Evolutionary conservation across 176 grass and related monocot genomes (phyloP).

Genomic region (Pharus latifolius): DNA sequence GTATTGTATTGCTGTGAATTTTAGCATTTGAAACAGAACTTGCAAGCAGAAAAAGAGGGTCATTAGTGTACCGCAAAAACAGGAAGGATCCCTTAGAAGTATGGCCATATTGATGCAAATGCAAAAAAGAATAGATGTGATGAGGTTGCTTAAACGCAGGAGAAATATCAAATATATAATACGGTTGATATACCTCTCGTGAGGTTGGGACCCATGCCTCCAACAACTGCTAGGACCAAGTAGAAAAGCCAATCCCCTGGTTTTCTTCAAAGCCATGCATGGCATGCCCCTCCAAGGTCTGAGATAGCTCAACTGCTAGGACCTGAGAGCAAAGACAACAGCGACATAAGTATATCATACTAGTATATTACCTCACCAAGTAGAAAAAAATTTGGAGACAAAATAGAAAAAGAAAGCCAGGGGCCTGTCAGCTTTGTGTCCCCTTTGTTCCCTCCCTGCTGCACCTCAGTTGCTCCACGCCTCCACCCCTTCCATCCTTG

Average conservation of each 20-base stretch:
- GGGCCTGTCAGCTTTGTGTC: constrained; percentile 57
- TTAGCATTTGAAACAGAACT: background rate
- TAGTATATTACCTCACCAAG: background rate
- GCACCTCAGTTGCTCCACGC: constrained; percentile 36
- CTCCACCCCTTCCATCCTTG: constrained; percentile 31
- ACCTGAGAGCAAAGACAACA: constrained; percentile 20
- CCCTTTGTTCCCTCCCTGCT: constrained; percentile 28
- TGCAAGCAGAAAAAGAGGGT: constrained; percentile 3
- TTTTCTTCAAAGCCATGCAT: constrained; percentile 5
- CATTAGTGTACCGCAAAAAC: background rate
- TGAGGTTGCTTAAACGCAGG: background rate
- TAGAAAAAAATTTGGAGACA: constrained; percentile 15
- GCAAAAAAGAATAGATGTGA: constrained; percentile 22
- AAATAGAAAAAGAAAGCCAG: constrained; percentile 35
- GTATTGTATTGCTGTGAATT: background rate
- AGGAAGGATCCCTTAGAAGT: background rate
- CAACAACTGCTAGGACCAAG: too few species aligned
- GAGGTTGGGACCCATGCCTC: constrained; percentile 12
- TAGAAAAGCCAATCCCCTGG: background rate
- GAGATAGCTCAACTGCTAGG: constrained; percentile 32
- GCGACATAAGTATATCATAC: constrained; percentile 8
- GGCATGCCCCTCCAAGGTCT: constrained; percentile 22
- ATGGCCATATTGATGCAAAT: constrained; percentile 1
- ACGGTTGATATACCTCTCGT: background rate
- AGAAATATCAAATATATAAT: background rate